Conservation (phyloP, 1,139 yeast genomes). For the Meyerozyma smithsonii region DNA sequence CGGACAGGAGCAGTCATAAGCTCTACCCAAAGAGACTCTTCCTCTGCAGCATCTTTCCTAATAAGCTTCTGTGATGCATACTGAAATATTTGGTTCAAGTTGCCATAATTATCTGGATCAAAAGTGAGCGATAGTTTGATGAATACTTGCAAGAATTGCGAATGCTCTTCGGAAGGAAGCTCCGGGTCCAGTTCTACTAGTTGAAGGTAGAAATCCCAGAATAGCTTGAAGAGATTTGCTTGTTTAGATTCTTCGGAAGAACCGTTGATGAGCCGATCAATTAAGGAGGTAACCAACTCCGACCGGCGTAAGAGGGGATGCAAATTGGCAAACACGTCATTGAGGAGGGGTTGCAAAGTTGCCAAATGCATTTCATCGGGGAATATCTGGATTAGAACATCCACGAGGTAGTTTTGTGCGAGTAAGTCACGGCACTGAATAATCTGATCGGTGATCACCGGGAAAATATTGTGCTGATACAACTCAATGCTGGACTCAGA, state of each 20-base stretch:
- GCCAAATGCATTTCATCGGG: constrained; percentile 87
- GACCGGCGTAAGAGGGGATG: constrained; percentile 68
- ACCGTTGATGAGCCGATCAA: constrained; percentile 57
- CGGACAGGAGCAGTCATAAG: constrained; percentile 57
- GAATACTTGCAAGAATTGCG: constrained; percentile 60
- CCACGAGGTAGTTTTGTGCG: constrained; percentile 88
- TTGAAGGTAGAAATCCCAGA: constrained; percentile 61
- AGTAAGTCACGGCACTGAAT: constrained; percentile 87
- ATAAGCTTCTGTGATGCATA: constrained; percentile 51
- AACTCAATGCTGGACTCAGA: constrained; percentile 29
- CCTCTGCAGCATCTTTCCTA: constrained; percentile 18
- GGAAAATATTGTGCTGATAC: constrained; percentile 65
- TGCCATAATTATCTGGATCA: constrained; percentile 57
- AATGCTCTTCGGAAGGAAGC: constrained; percentile 59
- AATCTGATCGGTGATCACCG: constrained; percentile 81
- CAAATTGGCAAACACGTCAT: constrained; percentile 56
- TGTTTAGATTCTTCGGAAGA: constrained; percentile 5
- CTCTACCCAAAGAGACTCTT: constrained; percentile 45
- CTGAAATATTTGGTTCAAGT: constrained; percentile 58
- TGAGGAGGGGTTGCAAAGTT: constrained; percentile 65
- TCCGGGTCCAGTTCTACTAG: constrained; percentile 57
- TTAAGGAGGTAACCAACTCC: constrained; percentile 62
- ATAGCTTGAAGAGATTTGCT: constrained; percentile 18
- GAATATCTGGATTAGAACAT: constrained; percentile 87
- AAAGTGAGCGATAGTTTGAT: constrained; percentile 61